Percentiles rank a stretch among this genome's conserved stretches.
phyloP scores from a whole-genome alignment of 2,329 filamentous ascomycete species.

The Xylariales sp. region DNA sequence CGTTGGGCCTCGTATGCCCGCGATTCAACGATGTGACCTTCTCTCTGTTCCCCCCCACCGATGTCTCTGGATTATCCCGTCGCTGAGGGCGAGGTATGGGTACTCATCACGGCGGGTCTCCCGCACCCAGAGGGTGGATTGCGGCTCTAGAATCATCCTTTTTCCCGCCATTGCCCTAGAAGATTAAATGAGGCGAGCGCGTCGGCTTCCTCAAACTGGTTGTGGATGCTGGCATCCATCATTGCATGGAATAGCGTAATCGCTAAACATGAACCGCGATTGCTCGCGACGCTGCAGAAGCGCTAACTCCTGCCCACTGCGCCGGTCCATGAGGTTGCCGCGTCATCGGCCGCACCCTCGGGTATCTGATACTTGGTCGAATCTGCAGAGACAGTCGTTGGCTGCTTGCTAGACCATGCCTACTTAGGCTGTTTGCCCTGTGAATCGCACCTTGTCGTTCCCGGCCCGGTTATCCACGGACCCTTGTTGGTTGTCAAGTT shows the following conservation, averaged over 20 bases:
- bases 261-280: conserved; percentile 46
- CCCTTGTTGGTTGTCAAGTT: conserved; percentile 43
- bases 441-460: conserved; percentile 50
- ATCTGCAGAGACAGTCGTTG: conserved; percentile 47
- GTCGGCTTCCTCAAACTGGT: conserved; percentile 42
- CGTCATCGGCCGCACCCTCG: conserved; percentile 44
- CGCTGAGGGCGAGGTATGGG: conserved; percentile 35
- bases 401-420: conserved; percentile 47
- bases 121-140: conserved; percentile 46
- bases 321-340: conserved; percentile 50
- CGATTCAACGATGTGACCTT: conserved; percentile 34
- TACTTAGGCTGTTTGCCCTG: conserved; percentile 53
- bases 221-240: conserved; percentile 44
- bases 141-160: conserved; percentile 52
- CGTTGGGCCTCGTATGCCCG: conserved; percentile 33
- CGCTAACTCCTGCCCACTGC: conserved; percentile 40
- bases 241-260: conserved; percentile 46
- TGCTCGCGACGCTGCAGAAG: conserved; percentile 40
- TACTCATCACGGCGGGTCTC: conserved; percentile 52
- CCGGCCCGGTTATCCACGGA: conserved; percentile 38
- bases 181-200: conserved; percentile 47
- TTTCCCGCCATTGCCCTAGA: conserved; percentile 48
- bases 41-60: conserved; percentile 40
- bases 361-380: conserved; percentile 46
- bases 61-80: conserved; percentile 38